Base-by-base conservation (phyloP, 2,329 filamentous ascomycete species). In the Thyridium curvatum region DNA sequence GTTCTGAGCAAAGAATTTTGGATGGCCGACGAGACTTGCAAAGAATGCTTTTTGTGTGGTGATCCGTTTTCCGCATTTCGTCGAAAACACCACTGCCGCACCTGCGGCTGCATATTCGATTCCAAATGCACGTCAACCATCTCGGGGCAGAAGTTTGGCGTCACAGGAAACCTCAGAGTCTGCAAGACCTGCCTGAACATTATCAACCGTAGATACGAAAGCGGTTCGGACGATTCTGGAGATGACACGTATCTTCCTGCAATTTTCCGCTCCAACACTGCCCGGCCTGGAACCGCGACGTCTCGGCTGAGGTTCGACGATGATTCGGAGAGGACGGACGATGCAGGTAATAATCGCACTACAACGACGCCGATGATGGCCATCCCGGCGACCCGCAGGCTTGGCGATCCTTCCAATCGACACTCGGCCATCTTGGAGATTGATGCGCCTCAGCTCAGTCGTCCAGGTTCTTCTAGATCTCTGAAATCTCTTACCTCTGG, bases 1-100 rank as follows among this genome's bases (percentile, higher is more conserved):
- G 82, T 98, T 8, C 66, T 97, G 34, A 94, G 86, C 58, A 93
- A 90, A 54, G 90, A 97, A 50, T 97, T 95, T 52, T 97, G 91
- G 93, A 98, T 98, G 93, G 86, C 89, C 43, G 93, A 98, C 56
- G 93, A 97, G 55, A 96, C 94, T 46, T 94, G 91, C 43, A 97
- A 94, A 57, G 91, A 96, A 52, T 98, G 93, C 55, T 98, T 96
- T 57, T 78, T 87, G 33, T 98, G 93, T 53, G 87, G 87, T 33
- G 84, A 87, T 42, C 77, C 86, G 2, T 98, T 98, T 55, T 89
- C 88, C 1, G 93, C 91, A 2, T 97, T 97, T 56, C 79, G 93
- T 42, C 80, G 93, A 47, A 98, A 98, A 56, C 93, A 98, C 59
- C 93, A 98, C 61, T 98, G 93, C 59, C 82, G 94, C 44, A 86